Evolutionary conservation across 192 early-diverging fungal species (phyloP).

Genomic region (Phlyctochytrium bullatum): DNA sequence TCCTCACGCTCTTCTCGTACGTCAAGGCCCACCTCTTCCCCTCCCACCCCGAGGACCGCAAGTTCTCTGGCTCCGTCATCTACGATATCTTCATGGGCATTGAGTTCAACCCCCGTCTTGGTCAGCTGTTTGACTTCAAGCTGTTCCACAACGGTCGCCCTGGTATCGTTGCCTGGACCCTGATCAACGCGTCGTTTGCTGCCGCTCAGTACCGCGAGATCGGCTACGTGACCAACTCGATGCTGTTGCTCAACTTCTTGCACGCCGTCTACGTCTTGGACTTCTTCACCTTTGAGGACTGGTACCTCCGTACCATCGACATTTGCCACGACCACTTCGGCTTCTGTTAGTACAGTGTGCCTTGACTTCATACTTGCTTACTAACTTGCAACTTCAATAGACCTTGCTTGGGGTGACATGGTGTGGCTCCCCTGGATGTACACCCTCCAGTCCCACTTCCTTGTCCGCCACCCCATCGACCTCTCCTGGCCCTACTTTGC

Average conservation of each 20-base stretch:
- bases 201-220: constrained; percentile 71
- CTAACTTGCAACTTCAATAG: neutral
- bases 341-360: constrained; percentile 60
- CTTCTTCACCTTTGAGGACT: constrained; percentile 82
- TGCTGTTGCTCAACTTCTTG: constrained; percentile 72
- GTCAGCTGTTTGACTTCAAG: constrained; percentile 77
- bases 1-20: constrained; percentile 69
- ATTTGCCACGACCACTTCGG: constrained; percentile 86
- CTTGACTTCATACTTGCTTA: constrained; percentile 5
- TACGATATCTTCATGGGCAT: constrained; percentile 81
- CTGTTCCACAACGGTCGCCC: constrained; percentile 81
- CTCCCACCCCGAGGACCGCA: constrained; percentile 72
- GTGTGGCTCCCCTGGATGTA: constrained; percentile 84
- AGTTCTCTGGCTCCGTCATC: constrained; percentile 69
- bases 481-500: constrained; percentile 54
- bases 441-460: constrained; percentile 77
- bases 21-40: constrained; percentile 70
- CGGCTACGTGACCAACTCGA: constrained; percentile 77
- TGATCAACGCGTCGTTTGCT: constrained; percentile 76
- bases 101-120: constrained; percentile 78
- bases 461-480: constrained; percentile 71
- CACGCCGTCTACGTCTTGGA: constrained; percentile 75
- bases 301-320: constrained; percentile 82
- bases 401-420: constrained; percentile 78
- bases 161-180: constrained; percentile 82